phyloP scores from a whole-genome alignment of 352 stramenopile genomes.

The Globisporangium takayamanum region DNA sequence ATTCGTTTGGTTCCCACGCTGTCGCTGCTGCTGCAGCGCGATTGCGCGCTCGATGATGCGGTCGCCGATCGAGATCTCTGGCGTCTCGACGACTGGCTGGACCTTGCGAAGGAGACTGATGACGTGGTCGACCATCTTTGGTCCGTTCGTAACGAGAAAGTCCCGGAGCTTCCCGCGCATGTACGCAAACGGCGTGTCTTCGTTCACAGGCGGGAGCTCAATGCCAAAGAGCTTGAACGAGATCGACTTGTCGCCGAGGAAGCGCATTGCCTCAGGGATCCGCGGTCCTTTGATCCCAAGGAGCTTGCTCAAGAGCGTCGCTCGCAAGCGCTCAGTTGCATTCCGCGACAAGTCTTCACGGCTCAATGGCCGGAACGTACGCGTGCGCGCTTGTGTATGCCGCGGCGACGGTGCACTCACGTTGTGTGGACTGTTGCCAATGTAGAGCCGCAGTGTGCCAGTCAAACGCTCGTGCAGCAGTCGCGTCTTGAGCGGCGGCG shows the following conservation, averaged over 20 bases:
- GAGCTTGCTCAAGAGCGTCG: slow-evolving; percentile 48
- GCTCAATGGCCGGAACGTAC: slow-evolving; percentile 19
- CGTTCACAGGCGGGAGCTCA: slow-evolving; percentile 46
- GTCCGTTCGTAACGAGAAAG: slow-evolving; percentile 47
- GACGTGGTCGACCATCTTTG: slow-evolving; percentile 53
- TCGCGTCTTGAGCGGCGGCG: slow-evolving; percentile 16
- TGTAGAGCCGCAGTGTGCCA: slow-evolving; percentile 47
- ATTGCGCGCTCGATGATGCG: slow-evolving; percentile 7
- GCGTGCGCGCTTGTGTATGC: slow-evolving; percentile 5
- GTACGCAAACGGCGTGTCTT: slow-evolving; percentile 59
- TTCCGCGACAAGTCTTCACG: slow-evolving; percentile 15
- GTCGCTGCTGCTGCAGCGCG: slow-evolving; percentile 5
- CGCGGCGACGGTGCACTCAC: slow-evolving; percentile 26
- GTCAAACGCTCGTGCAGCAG: slow-evolving; percentile 36
- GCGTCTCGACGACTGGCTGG: slow-evolving; percentile 5
- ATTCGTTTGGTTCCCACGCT: background rate
- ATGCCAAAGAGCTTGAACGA: slow-evolving; percentile 48
- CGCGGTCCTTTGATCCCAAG: slow-evolving; percentile 43
- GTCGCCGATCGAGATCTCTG: slow-evolving; percentile 8
- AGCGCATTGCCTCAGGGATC: slow-evolving; percentile 44
- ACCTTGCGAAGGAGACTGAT: slow-evolving; percentile 33
- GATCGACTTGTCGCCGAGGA: slow-evolving; percentile 46
- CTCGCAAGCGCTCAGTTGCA: slow-evolving; percentile 40
- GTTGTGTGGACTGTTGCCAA: slow-evolving; percentile 65
- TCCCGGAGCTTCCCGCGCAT: slow-evolving; percentile 41